Base-by-base conservation (phyloP, 305 asterid genomes). In the Rubia tinctorum region DNA sequence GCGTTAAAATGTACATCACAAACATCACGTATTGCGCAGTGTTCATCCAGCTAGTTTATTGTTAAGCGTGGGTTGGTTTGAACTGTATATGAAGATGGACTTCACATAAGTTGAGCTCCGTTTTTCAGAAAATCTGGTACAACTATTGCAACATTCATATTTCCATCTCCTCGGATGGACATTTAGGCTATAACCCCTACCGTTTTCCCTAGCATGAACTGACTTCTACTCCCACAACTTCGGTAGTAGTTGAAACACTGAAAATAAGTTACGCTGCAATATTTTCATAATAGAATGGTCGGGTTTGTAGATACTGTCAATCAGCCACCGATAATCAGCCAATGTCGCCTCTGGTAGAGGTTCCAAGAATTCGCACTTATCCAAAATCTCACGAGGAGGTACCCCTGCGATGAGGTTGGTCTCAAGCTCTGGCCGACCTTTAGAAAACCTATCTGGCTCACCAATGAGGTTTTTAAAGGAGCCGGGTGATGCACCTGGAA, bases 401-500 rank as follows among this genome's bases (percentile, higher is more conserved):
- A 84, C 42, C 74, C 88, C 86, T n/a, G 78, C 82, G 7, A 86
- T 60, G 27, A 91, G 89, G 78, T 94, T 94, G 3, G 97, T 91
- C 40, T 92, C 97, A 68, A 91, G 81, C 82, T 90, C 86, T 13
- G 96, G 96, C 74, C 87, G 85, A 43, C 88, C 86, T 58, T 71
- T 80, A 22, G 51, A 64, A 43, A 45, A 78, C 72, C 61, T 77
- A 58, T 43, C 76, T 11, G 85, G 76, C 79, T 75, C 86, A n/a
- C 79, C 78, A 61, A 68, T 68, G 0, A 80, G 72, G 66, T 86
- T 56, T 71, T 85, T 75, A 70, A 91, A 90, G 11, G 69, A 51
- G 1, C 30, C 45, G 39, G 99, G 99, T 5, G 93, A 87, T 81
- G 98, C 97, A 34, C 98, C 98, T 0, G 89, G 82, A 34, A 88